A percentile compares a stretch with the other conserved stretches of the same genome.
Conservation (phyloP, 495 filamentous ascomycete genomes). For the Penicillium pulvis region DNA sequence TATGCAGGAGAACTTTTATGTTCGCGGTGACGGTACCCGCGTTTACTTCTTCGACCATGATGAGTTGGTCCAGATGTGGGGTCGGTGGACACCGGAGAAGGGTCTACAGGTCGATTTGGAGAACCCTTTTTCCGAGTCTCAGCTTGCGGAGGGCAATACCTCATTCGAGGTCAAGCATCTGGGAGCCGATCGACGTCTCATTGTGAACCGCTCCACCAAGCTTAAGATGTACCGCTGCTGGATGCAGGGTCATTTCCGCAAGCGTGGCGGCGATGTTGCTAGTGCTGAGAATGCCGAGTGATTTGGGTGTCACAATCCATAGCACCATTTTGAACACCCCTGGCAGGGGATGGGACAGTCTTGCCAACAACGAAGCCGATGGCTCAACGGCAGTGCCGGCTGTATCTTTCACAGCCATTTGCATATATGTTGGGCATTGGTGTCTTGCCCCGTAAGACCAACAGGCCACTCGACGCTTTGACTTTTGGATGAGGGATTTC, state of each 20-base stretch:
- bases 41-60: constrained; percentile 96
- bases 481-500: neutral
- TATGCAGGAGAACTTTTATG: constrained; percentile 94
- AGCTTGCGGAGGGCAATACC: constrained; percentile 22
- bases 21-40: constrained; percentile 90
- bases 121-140: constrained; percentile 14
- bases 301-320: neutral
- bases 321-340: neutral
- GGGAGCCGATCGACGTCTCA: constrained; percentile 79
- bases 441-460: neutral
- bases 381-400: neutral
- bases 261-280: constrained; percentile 44
- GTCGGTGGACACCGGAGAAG: constrained; percentile 47
- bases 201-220: constrained; percentile 87
- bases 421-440: neutral
- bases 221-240: constrained; percentile 98
- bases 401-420: neutral
- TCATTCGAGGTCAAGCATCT: constrained; percentile 73
- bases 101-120: constrained; percentile 29
- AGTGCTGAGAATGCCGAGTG: neutral
- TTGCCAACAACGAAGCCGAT: neutral
- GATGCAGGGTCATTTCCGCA: constrained; percentile 90
- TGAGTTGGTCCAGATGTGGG: constrained; percentile 79
- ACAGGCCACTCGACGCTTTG: neutral
- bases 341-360: neutral